Evolutionary conservation across 2,329 filamentous ascomycete genomes (phyloP).

Genomic region (Fusarium pseudoanthophilum): DNA sequence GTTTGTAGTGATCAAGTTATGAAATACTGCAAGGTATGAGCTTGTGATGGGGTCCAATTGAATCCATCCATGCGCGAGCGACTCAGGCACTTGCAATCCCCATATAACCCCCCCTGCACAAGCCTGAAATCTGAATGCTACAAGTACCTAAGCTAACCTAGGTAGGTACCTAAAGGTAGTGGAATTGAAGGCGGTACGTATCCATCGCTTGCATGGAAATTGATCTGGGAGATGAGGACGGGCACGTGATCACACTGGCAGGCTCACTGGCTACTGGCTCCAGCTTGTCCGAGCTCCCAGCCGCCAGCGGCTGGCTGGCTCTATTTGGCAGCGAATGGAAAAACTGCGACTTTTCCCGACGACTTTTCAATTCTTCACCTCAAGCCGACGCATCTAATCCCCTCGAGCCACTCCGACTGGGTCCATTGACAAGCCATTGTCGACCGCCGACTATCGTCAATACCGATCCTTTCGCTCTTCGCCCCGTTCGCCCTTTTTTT

Average conservation of each 20-base stretch:
- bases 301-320: constrained; percentile 39
- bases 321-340: constrained; percentile 47
- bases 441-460: constrained; percentile 50
- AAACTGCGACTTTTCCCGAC: constrained; percentile 62
- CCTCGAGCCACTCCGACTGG: constrained; percentile 54
- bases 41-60: constrained; percentile 34
- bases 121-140: background rate
- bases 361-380: constrained; percentile 55
- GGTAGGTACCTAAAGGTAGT: background rate
- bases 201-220: background rate
- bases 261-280: constrained; percentile 43
- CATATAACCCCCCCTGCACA: constrained; percentile 18
- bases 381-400: constrained; percentile 53
- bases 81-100: constrained; percentile 16
- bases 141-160: no score
- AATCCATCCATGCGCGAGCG: constrained; percentile 22
- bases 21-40: constrained; percentile 26
- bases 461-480: constrained; percentile 50
- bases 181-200: constrained; percentile 14
- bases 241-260: constrained; percentile 43
- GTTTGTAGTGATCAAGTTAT: constrained; percentile 21
- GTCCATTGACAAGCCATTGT: constrained; percentile 59
- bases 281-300: constrained; percentile 51
- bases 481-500: constrained; percentile 54
- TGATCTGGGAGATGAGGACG: background rate